Conservation (phyloP, 345 rosid genomes). For the Citrus sp. region DNA sequence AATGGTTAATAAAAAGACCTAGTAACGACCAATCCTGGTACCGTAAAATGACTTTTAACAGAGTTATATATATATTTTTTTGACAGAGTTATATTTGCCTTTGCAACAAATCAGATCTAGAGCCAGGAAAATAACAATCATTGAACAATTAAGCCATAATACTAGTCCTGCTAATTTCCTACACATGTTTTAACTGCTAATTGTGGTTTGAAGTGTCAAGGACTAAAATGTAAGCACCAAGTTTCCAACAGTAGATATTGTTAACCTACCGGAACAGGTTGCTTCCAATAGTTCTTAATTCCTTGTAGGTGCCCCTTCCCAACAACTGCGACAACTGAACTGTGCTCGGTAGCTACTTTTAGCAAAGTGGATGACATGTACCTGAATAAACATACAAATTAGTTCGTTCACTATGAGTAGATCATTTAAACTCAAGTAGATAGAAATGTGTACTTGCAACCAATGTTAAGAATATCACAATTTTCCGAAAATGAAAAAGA, state of each 20-base stretch:
- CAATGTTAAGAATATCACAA: neutral
- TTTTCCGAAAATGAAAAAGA: neutral
- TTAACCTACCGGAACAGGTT: constrained; percentile 59
- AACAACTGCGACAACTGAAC: constrained; percentile 86
- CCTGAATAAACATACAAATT: constrained; percentile 39
- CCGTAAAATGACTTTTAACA: neutral
- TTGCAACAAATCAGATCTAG: neutral
- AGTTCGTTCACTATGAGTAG: neutral
- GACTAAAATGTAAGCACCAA: neutral
- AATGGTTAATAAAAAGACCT: neutral
- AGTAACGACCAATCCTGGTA: neutral
- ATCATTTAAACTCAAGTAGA: neutral
- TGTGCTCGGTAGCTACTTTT: constrained; percentile 66
- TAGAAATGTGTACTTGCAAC: neutral
- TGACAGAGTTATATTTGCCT: too few species aligned
- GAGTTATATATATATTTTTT: neutral
- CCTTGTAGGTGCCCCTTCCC: constrained; percentile 98
- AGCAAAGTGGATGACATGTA: constrained; percentile 80
- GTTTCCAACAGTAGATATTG: neutral
- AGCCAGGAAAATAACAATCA: neutral
- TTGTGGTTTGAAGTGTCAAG: neutral
- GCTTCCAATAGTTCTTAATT: constrained; percentile 84
- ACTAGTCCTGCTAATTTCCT: neutral
- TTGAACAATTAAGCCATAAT: neutral
- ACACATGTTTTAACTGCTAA: neutral